These are phyloP conservation scores for Mycena citricolor DNA, from an alignment of 1,284 basidiomycete species.

Conservation along the genomic window DNA sequence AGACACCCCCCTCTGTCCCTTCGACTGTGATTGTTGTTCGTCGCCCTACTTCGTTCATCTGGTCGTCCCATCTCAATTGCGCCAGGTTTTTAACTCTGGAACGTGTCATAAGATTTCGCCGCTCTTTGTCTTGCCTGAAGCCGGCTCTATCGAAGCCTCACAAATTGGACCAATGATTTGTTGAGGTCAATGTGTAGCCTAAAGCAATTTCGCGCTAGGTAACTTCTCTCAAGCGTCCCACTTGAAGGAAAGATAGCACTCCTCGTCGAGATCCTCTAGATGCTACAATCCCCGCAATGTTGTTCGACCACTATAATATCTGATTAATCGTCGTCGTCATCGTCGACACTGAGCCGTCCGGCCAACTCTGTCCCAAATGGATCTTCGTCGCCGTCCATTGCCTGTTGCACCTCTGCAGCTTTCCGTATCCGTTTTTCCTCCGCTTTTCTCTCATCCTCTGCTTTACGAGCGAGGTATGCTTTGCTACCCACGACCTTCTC, in stretches of 20 bases:
- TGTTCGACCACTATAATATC: no score
- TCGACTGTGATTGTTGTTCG: conserved; percentile 85
- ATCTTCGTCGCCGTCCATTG: conserved; percentile 54
- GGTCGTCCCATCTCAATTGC: not conserved
- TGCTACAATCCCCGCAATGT: no score
- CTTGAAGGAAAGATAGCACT: no score
- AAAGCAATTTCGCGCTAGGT: conserved; percentile 38
- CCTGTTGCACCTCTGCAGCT: conserved; percentile 52
- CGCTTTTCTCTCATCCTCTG: conserved; percentile 61
- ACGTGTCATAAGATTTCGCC: conserved; percentile 11
- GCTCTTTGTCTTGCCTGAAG: not conserved
- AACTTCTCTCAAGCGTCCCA: conserved; percentile 18
- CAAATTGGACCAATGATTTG: conserved; percentile 43
- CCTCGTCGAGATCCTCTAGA: no score
- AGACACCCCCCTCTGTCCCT: conserved; percentile 75
- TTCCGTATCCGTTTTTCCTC: conserved; percentile 68
- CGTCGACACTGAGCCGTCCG: conserved; percentile 48
- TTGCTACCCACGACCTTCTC: conserved; percentile 89
- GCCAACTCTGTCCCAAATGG: conserved; percentile 62
- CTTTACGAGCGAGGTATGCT: conserved; percentile 67
- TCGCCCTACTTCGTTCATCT: conserved; percentile 22
- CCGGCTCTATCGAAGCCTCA: conserved; percentile 71
- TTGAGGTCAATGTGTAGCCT: conserved; percentile 68
- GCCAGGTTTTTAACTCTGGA: conserved; percentile 12
- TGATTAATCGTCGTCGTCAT: conserved; percentile 42